A percentile compares a stretch with the other conserved stretches of the same genome.
Conservation (phyloP, 2,329 filamentous ascomycete genomes). For the Tolypocladium ovalisporum region DNA sequence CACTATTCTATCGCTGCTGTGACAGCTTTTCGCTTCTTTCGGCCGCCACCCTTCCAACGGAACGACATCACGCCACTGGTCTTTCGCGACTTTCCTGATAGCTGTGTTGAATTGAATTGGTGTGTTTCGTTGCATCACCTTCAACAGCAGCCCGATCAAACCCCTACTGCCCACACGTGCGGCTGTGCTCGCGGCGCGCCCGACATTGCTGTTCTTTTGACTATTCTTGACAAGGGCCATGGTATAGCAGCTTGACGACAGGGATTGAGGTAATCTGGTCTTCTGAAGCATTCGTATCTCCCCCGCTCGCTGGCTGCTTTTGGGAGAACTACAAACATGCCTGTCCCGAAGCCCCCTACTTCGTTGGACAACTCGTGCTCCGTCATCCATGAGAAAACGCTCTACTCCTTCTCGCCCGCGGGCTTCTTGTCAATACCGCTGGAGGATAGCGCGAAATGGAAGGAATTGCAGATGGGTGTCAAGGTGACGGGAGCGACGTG, state of each 20-base stretch:
- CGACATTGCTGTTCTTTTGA: not conserved
- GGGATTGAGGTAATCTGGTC: not conserved
- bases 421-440: constrained; percentile 68
- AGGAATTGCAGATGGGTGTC: constrained; percentile 50
- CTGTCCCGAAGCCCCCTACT: constrained; percentile 58
- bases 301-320: not conserved
- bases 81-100: not conserved
- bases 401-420: constrained; percentile 70
- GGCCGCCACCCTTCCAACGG: not conserved
- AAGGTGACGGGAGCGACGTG: constrained; percentile 67
- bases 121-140: not conserved
- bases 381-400: constrained; percentile 65
- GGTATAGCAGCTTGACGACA: not conserved
- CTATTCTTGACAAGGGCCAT: not conserved
- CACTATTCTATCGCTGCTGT: not conserved
- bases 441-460: constrained; percentile 61
- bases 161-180: not conserved
- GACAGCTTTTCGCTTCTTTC: not conserved
- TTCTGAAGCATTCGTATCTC: not conserved
- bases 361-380: constrained; percentile 71
- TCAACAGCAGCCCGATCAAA: not conserved
- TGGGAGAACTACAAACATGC: constrained; percentile 40
- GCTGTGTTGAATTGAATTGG: not conserved
- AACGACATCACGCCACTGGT: not conserved
- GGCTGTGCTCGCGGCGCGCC: not conserved